Evolutionary conservation across 805 yeast genomes (phyloP).

Genomic region (Sporopachydermia quercuum): DNA sequence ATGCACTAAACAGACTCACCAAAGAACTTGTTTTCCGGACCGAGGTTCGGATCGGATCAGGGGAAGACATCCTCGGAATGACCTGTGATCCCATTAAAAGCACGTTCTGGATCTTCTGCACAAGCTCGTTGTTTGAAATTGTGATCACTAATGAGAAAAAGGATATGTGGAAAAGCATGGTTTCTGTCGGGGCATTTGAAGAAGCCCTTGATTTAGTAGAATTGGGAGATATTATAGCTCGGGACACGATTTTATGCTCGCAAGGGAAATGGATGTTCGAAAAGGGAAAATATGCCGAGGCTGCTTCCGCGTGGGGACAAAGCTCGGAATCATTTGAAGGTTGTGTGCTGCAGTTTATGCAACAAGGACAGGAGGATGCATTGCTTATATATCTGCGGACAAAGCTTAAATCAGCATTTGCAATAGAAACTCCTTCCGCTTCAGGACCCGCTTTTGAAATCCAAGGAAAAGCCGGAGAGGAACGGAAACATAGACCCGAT

Average conservation of each 20-base stretch:
- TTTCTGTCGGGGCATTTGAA: constrained; percentile 40
- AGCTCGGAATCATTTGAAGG: constrained; percentile 58
- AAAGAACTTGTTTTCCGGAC: constrained; percentile 30
- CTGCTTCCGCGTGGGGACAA: constrained; percentile 45
- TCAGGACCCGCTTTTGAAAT: too few relatives aligned
- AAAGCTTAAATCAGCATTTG: constrained; percentile 21
- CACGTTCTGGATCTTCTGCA: constrained; percentile 70
- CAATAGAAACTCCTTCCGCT: too few relatives aligned
- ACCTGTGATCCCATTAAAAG: constrained; percentile 31
- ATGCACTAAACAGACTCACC: constrained; percentile 35
- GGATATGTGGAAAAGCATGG: constrained; percentile 58
- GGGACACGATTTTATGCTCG: constrained; percentile 33
- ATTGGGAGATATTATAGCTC: constrained; percentile 22
- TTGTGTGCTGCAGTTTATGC: constrained; percentile 42
- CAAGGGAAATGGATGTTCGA: constrained; percentile 34
- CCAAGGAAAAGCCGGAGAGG: too few relatives aligned
- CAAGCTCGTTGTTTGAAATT: constrained; percentile 51
- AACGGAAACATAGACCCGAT: constrained; percentile 8
- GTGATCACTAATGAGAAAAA: constrained; percentile 51
- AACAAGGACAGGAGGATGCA: constrained; percentile 25
- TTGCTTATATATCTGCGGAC: constrained; percentile 29
- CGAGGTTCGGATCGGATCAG: constrained; percentile 19
- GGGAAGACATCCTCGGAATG: constrained; percentile 29
- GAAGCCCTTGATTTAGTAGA: constrained; percentile 39
- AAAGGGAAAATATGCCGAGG: constrained; percentile 17